Conservation (phyloP, 208 protist genomes). For the Wallacemonas sp. region DNA sequence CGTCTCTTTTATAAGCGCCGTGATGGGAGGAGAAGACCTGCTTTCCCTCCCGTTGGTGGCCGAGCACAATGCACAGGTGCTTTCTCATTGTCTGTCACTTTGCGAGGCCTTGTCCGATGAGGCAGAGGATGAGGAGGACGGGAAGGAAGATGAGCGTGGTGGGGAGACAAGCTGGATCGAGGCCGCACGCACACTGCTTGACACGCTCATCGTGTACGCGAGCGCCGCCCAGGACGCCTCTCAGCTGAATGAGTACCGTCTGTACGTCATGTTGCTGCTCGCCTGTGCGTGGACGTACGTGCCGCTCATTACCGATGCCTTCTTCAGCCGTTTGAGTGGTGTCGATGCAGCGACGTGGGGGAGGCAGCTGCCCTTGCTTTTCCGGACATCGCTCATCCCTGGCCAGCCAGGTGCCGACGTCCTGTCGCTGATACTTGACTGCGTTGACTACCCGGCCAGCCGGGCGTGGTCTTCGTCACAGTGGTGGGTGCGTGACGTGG, state of each 20-base stretch:
- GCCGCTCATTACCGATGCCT: conserved; percentile 55
- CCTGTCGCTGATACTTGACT: conserved; percentile 75
- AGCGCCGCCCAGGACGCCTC: conserved; percentile 67
- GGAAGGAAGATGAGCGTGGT: background rate
- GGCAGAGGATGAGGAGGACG: background rate
- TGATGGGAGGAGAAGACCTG: background rate
- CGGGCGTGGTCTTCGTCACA: conserved; percentile 9
- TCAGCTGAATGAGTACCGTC: conserved; percentile 70
- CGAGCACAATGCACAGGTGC: background rate
- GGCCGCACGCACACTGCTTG: conserved; percentile 35
- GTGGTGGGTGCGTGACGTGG: background rate
- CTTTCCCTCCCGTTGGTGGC: background rate
- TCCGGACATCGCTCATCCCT: conserved; percentile 74
- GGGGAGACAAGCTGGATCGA: conserved; percentile 6
- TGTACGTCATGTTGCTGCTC: conserved; percentile 77
- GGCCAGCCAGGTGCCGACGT: conserved; percentile 70
- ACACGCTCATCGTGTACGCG: conserved; percentile 70
- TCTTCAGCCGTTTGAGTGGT: conserved; percentile 69
- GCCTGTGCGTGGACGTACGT: conserved; percentile 83
- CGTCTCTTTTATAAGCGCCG: too few relatives aligned
- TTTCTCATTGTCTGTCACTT: background rate
- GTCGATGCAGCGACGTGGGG: conserved; percentile 71
- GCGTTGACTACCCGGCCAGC: conserved; percentile 56
- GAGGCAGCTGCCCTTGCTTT: conserved; percentile 63
- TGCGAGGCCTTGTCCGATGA: background rate